Evolutionary conservation across 257 asterid species (phyloP).

Genomic region (Forsythia viridissima): DNA sequence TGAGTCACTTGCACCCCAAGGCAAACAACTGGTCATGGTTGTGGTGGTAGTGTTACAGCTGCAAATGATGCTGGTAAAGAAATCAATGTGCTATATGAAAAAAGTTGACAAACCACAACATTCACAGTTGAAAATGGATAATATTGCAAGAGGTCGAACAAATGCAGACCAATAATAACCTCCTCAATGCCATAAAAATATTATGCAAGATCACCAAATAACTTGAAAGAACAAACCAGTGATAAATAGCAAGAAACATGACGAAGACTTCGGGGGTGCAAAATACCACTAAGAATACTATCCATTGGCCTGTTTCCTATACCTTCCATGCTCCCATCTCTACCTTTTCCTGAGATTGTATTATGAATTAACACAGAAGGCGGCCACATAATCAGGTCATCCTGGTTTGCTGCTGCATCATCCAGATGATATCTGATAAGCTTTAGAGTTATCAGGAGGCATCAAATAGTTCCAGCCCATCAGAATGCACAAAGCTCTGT

Average conservation of each 20-base stretch:
- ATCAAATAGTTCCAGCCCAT: slow-evolving; percentile 91
- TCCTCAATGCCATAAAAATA: slow-evolving; percentile 17
- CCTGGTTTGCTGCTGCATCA: slow-evolving; percentile 71
- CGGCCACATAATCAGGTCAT: slow-evolving; percentile 95
- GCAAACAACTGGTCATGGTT: neutral
- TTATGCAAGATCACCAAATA: slow-evolving; percentile 23
- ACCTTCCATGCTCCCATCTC: slow-evolving; percentile 94
- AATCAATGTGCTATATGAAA: neutral
- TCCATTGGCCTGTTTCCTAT: slow-evolving; percentile 96
- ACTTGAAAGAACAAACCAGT: slow-evolving; percentile 22
- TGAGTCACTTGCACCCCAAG: slow-evolving; percentile 4
- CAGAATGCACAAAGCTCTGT: slow-evolving; percentile 87
- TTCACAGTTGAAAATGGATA: neutral
- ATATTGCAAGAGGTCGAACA: neutral
- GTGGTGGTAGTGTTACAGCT: slow-evolving; percentile 1
- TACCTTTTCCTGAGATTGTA: slow-evolving; percentile 80
- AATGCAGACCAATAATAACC: neutral
- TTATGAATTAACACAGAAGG: slow-evolving; percentile 89
- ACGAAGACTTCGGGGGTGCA: slow-evolving; percentile 30
- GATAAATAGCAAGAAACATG: slow-evolving; percentile 26
- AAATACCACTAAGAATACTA: slow-evolving; percentile 84
- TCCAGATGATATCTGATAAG: slow-evolving; percentile 76
- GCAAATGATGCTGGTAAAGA: neutral
- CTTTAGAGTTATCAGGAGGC: slow-evolving; percentile 82
- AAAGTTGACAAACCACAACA: neutral